Evolutionary conservation across 805 yeast species (phyloP).

Genomic region (Schizosaccharomyces osmophilus): DNA sequence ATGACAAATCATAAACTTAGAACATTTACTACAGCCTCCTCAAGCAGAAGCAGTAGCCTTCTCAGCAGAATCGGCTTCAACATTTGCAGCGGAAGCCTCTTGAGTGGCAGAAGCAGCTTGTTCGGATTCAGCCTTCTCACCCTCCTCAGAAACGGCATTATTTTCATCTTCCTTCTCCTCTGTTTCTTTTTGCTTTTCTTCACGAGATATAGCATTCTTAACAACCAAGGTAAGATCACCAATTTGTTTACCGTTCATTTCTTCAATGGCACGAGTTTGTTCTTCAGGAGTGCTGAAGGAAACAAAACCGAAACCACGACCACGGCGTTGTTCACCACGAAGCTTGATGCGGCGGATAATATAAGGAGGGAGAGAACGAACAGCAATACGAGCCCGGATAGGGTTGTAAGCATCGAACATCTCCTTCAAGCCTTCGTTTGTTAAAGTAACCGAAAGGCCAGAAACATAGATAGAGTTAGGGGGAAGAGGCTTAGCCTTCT

Average conservation of each 20-base stretch:
- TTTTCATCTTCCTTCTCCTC: background rate
- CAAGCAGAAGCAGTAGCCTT: too few relatives aligned
- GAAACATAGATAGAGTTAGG: conserved; percentile 33
- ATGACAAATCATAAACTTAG: too few relatives aligned
- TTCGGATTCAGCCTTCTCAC: background rate
- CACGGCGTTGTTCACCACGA: conserved; percentile 24
- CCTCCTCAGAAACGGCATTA: background rate
- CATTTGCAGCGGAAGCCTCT: background rate
- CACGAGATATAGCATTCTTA: conserved; percentile 46
- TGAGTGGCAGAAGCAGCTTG: background rate
- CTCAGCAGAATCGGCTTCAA: background rate
- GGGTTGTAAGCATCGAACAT: conserved; percentile 19
- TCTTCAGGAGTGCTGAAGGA: conserved; percentile 33
- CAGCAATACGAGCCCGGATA: conserved; percentile 35
- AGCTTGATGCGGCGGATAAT: conserved; percentile 22
- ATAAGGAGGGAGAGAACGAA: conserved; percentile 22
- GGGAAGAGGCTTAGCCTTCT: background rate
- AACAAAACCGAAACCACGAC: conserved; percentile 38
- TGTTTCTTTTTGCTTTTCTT: conserved; percentile 10
- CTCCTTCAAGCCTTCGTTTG: conserved; percentile 5
- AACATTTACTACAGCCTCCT: too few relatives aligned
- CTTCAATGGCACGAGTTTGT: conserved; percentile 47
- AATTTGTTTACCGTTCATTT: conserved; percentile 39
- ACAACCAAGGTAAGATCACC: conserved; percentile 44
- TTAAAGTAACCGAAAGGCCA: background rate